These are phyloP conservation scores for Chlorophyllum brunneum DNA, from an alignment of 768 basidiomycete genomes.

Conservation along the genomic window DNA sequence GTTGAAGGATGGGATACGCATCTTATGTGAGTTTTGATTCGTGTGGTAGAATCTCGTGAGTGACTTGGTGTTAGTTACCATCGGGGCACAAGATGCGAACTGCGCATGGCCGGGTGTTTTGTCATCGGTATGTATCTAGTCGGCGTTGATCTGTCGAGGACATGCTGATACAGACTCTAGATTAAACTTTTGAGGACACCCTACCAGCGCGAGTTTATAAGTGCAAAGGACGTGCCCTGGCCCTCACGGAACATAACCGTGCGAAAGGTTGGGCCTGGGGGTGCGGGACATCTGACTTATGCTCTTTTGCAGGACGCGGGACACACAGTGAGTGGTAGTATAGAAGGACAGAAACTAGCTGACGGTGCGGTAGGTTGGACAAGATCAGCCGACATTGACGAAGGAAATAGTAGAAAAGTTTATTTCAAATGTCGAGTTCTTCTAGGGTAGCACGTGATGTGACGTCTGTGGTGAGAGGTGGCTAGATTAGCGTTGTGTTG, in stretches of 20 bases:
- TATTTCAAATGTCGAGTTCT: slow-evolving; percentile 13
- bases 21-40: slow-evolving; percentile 21
- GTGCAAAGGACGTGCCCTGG: slow-evolving; percentile 26
- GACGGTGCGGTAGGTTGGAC: slow-evolving; percentile 12
- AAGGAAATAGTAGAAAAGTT: slow-evolving; percentile 20
- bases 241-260: slow-evolving; percentile 19
- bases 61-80: slow-evolving; percentile 19
- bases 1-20: slow-evolving; percentile 24
- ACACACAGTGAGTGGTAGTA: slow-evolving; percentile 25
- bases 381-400: slow-evolving; percentile 18
- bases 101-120: slow-evolving; percentile 26
- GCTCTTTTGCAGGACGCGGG: slow-evolving; percentile 27
- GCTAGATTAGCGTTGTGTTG: slow-evolving; percentile 2
- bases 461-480: slow-evolving; percentile 6
- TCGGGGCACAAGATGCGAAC: slow-evolving; percentile 27
- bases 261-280: slow-evolving; percentile 24
- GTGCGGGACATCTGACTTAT: slow-evolving; percentile 31
- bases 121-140: slow-evolving; percentile 19
- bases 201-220: slow-evolving; percentile 23
- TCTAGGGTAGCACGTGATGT: slow-evolving; percentile 10
- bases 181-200: slow-evolving; percentile 22
- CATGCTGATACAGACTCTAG: slow-evolving; percentile 10
- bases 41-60: not conserved
- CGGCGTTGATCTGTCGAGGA: not conserved
- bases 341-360: not conserved